A percentile compares a stretch with the other conserved stretches of the same genome.
Evolutionary conservation across 2,329 filamentous ascomycete genomes (phyloP).

Genomic region (Aspergillus sojae): DNA sequence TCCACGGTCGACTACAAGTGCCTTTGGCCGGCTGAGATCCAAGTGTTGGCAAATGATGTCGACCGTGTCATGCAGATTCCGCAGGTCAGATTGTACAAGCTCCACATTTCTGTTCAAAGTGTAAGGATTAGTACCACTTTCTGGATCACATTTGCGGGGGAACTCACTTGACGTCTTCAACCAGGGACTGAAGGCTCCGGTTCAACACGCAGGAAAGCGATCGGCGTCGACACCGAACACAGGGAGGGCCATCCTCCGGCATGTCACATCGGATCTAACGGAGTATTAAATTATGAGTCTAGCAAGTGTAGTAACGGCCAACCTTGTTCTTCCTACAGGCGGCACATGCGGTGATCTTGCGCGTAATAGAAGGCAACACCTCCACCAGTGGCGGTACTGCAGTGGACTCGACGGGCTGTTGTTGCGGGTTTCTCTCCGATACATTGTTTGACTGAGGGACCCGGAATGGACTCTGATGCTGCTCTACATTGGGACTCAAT

Average conservation of each 20-base stretch:
- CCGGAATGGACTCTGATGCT: neutral
- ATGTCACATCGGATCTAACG: conserved; percentile 53
- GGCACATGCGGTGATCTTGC: neutral
- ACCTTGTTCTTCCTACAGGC: neutral
- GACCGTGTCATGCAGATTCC: neutral
- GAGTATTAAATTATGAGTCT: neutral
- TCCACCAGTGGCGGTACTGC: neutral
- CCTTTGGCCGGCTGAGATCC: conserved; percentile 30
- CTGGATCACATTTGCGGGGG: neutral
- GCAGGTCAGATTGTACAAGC: neutral
- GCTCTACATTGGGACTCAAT: neutral
- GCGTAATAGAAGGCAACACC: neutral
- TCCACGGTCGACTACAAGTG: conserved; percentile 9
- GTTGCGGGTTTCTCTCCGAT: neutral
- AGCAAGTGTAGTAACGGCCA: neutral
- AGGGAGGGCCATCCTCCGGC: conserved; percentile 47
- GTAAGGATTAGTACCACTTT: rapidly evolving
- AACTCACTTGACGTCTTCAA: neutral
- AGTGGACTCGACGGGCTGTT: neutral
- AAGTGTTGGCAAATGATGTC: conserved; percentile 33
- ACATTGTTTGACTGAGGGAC: neutral
- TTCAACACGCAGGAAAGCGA: conserved; percentile 52
- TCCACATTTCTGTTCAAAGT: neutral
- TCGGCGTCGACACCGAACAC: conserved; percentile 50
- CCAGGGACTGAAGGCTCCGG: conserved; percentile 46